phyloP scores from a whole-genome alignment of 2,329 filamentous ascomycete species.

The Madurella mycetomatis region DNA sequence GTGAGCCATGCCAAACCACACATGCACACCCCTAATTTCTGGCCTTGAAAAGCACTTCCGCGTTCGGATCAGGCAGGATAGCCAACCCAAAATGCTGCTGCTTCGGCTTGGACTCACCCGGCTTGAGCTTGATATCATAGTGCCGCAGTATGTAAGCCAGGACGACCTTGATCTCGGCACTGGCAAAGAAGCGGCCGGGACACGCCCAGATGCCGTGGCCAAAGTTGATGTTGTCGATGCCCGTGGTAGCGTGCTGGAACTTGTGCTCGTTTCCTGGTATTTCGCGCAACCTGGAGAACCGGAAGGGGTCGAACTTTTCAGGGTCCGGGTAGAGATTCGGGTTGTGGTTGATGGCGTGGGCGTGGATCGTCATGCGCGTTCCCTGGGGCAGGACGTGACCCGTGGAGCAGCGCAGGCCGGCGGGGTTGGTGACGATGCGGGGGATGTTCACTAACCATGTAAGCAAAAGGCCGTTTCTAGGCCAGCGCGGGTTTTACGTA shows the following conservation, averaged over 20 bases:
- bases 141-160: neutral
- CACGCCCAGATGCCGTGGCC: neutral
- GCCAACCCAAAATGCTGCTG: neutral
- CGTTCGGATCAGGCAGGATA: neutral
- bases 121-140: neutral
- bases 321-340: neutral
- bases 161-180: neutral
- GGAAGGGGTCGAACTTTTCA: conserved; percentile 1
- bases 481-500: neutral
- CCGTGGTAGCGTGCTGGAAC: neutral
- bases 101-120: neutral
- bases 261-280: neutral
- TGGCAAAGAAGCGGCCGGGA: neutral
- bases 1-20: no score
- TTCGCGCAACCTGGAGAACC: neutral
- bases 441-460: neutral
- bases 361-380: neutral
- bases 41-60: neutral
- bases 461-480: neutral
- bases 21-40: no score
- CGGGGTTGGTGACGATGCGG: neutral
- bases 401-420: neutral
- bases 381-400: neutral
- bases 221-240: neutral
- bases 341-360: neutral